These are phyloP conservation scores for Aspergillus conjunctus DNA, from an alignment of 495 filamentous ascomycete genomes.

Conservation along the genomic window DNA sequence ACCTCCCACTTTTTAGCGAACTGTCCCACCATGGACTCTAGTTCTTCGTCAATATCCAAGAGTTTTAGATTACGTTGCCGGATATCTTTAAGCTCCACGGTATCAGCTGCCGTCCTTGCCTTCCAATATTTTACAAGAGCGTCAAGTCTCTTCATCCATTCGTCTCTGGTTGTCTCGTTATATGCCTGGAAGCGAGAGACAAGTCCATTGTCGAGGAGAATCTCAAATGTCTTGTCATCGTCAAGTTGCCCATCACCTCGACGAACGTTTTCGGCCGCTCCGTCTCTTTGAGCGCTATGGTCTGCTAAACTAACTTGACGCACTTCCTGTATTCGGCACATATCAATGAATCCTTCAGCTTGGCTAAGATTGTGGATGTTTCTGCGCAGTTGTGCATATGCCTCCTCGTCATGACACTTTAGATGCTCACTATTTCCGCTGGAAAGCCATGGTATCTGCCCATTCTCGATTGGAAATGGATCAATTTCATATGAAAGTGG, in stretches of 20 bases:
- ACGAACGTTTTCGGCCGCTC: slow-evolving; percentile 59
- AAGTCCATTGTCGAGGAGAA: slow-evolving; percentile 63
- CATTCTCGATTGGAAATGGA: slow-evolving; percentile 60
- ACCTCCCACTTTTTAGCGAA: slow-evolving; percentile 77
- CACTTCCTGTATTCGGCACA: slow-evolving; percentile 59
- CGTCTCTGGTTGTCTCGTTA: slow-evolving; percentile 56
- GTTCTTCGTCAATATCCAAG: slow-evolving; percentile 69
- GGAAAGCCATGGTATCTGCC: slow-evolving; percentile 61
- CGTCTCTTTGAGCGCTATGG: slow-evolving; percentile 48
- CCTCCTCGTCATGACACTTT: slow-evolving; percentile 58
- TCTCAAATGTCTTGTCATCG: slow-evolving; percentile 64
- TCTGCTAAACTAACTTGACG: slow-evolving; percentile 57
- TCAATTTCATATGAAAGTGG: slow-evolving; percentile 66
- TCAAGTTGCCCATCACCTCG: slow-evolving; percentile 44
- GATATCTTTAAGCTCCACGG: slow-evolving; percentile 55
- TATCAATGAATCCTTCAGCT: slow-evolving; percentile 69
- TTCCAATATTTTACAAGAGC: slow-evolving; percentile 69
- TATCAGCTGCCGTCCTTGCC: slow-evolving; percentile 56
- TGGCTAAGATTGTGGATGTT: slow-evolving; percentile 60
- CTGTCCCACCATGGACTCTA: slow-evolving; percentile 68
- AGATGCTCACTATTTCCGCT: slow-evolving; percentile 46
- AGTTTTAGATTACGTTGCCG: slow-evolving; percentile 62
- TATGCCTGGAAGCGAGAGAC: slow-evolving; percentile 69
- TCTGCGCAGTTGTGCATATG: slow-evolving; percentile 62
- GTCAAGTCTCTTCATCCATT: slow-evolving; percentile 66